A percentile compares a stretch with the other conserved stretches of the same genome.
Conservation (phyloP, 345 rosid genomes). For the Eucalyptus tenuipes region DNA sequence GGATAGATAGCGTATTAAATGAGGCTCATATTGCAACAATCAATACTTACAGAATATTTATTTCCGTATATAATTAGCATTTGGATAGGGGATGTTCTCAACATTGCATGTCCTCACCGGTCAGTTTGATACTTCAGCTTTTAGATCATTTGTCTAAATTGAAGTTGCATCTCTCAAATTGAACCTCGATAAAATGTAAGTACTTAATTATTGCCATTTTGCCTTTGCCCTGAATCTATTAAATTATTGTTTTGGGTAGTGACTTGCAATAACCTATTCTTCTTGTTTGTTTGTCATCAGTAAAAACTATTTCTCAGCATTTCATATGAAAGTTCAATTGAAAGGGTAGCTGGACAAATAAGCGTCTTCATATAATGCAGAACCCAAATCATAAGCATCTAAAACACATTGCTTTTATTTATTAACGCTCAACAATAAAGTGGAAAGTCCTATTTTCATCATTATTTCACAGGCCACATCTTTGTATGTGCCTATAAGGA, state of each 20-base stretch:
- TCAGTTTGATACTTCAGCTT: neutral
- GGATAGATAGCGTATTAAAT: too few relatives aligned
- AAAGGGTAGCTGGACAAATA: neutral
- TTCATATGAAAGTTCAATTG: neutral
- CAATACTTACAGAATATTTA: neutral
- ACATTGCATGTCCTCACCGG: neutral
- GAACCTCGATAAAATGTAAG: neutral
- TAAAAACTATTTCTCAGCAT: neutral
- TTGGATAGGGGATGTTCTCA: neutral
- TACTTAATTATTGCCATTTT: neutral
- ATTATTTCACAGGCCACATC: neutral
- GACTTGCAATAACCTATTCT: neutral
- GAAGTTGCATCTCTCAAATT: neutral
- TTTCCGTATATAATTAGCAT: neutral
- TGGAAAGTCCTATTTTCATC: neutral
- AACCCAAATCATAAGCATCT: too few relatives aligned
- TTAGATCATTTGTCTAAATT: too few relatives aligned
- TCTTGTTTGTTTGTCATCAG: neutral
- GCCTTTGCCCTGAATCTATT: neutral
- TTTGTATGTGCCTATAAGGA: neutral
- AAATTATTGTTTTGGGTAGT: neutral
- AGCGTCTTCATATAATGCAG: neutral
- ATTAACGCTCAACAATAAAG: too few relatives aligned
- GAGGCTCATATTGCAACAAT: neutral
- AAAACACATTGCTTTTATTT: neutral